Evolutionary conservation across 1,139 yeast genomes (phyloP), one percentile per base, ranked within the genome.

Genomic region (Pichia sp.): DNA sequence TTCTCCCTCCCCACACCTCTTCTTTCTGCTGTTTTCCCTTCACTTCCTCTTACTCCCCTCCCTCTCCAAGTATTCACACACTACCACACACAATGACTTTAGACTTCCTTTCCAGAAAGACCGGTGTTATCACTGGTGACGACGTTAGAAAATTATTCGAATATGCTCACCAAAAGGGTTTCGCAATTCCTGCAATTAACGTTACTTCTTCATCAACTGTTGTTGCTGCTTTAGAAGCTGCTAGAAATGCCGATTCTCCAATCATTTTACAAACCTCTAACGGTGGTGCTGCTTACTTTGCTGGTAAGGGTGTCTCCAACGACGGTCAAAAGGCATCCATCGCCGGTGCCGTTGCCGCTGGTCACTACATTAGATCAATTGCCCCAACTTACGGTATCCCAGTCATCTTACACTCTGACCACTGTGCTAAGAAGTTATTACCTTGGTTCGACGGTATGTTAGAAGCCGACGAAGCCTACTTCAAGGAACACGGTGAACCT

Each of bases 271-370:
- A 93, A 77, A 82, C 93, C 61, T 93, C 99, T 56, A 91, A 93
- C 73, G 99, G 99, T 77, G 99, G 99, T 79, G 95, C 99, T 62
- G 99, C 98, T 58, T 94, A 81, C 89, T 93, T 93, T 71, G 99
- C 98, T 59, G 98, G 98, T 79, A 93, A 93, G 83, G 99, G 99
- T 75, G 91, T 94, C 62, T 80, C 80, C 71, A 94, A 93, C 86
- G 79, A 77, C 67, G 83, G 89, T 78, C 98, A 93, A 76, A 77
- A 77, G 65, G 99, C 98, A 56, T 85, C 99, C 53, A 87, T 93
- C 73, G 85, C 83, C 56, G 99, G 99, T 75, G 74, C 96, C 67
- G 70, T 93, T 69, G 97, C 99, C 66, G 99, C 98, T 66, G 99
- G 96, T 59, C 96, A 89, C 79, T 93, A 85, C 80, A 85, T 94